Conservation (phyloP, 2,329 filamentous ascomycete species). For the Colletotrichum limetticola region DNA sequence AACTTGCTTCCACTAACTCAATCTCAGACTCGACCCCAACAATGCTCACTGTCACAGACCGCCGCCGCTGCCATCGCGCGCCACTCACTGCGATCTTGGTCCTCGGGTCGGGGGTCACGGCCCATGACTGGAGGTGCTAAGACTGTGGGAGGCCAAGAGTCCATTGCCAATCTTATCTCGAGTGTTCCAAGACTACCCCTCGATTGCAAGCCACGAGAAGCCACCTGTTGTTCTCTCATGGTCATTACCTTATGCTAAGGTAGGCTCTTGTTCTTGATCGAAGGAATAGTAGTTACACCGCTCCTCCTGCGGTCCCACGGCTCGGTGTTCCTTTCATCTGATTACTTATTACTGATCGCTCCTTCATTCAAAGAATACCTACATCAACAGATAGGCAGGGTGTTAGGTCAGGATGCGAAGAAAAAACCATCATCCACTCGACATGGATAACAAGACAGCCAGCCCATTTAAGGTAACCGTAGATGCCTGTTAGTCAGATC, state of each 20-base stretch:
- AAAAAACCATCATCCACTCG: neutral
- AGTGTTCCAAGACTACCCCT: slow-evolving; percentile 8
- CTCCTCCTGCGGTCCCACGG: neutral
- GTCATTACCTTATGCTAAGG: no score
- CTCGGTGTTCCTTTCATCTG: neutral
- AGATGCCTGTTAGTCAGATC: no score
- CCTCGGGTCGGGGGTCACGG: slow-evolving; percentile 6
- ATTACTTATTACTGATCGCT: neutral
- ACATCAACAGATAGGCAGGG: neutral
- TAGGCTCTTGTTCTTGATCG: neutral
- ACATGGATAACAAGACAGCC: no score
- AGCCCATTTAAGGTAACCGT: neutral
- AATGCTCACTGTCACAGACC: slow-evolving; percentile 30
- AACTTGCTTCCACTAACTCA: slow-evolving; percentile 2
- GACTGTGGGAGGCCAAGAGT: neutral
- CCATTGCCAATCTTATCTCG: slow-evolving; percentile 3
- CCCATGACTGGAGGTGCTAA: slow-evolving; percentile 19
- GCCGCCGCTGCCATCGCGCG: slow-evolving; percentile 25
- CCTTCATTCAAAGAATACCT: neutral
- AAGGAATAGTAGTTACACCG: neutral
- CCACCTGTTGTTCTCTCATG: neutral
- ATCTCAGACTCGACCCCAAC: slow-evolving; percentile 17
- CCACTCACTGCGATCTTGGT: slow-evolving; percentile 11
- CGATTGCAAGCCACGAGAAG: slow-evolving; percentile 1
- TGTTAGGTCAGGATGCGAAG: neutral